A percentile compares a stretch with the other conserved stretches of the same genome.
These are phyloP conservation scores for Bifiguratus adelaidae DNA, from an alignment of 192 early-diverging fungal genomes.

Conservation along the genomic window DNA sequence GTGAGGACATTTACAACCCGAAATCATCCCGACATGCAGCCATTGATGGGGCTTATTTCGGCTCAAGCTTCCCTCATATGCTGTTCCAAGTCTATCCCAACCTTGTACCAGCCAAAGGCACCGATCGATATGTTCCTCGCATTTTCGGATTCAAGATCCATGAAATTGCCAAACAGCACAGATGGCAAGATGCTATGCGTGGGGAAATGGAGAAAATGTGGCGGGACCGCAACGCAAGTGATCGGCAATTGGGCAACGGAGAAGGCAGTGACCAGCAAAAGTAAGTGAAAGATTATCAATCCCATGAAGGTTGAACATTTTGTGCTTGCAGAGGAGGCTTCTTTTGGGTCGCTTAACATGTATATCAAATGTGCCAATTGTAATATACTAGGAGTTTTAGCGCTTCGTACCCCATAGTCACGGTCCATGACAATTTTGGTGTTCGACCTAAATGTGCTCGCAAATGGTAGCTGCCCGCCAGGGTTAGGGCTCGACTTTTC, in stretches of 20 bases:
- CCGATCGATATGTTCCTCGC: conserved; percentile 84
- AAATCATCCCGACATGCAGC: conserved; percentile 73
- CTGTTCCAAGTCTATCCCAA: conserved; percentile 86
- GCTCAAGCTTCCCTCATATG: conserved; percentile 94
- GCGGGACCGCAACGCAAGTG: neutral
- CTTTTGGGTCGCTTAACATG: conserved; percentile 1
- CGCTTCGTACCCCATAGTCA: too few relatives aligned
- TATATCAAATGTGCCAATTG: too few relatives aligned
- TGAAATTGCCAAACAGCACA: conserved; percentile 73
- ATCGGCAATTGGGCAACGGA: neutral
- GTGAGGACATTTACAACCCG: conserved; percentile 96
- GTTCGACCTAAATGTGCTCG: too few relatives aligned
- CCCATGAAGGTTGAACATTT: neutral
- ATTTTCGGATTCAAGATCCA: conserved; percentile 99
- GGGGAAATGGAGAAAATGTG: conserved; percentile 22
- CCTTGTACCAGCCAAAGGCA: conserved; percentile 62
- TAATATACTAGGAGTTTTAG: too few relatives aligned
- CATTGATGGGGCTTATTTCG: conserved; percentile 95
- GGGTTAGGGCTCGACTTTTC: too few relatives aligned
- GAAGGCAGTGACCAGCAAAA: neutral
- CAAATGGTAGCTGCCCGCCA: too few relatives aligned
- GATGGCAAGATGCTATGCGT: conserved; percentile 81
- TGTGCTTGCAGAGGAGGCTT: neutral
- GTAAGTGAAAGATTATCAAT: neutral
- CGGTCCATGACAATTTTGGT: too few relatives aligned